Evolutionary conservation across 2,329 filamentous ascomycete genomes (phyloP).

Genomic region (Aureobasidium sp.): DNA sequence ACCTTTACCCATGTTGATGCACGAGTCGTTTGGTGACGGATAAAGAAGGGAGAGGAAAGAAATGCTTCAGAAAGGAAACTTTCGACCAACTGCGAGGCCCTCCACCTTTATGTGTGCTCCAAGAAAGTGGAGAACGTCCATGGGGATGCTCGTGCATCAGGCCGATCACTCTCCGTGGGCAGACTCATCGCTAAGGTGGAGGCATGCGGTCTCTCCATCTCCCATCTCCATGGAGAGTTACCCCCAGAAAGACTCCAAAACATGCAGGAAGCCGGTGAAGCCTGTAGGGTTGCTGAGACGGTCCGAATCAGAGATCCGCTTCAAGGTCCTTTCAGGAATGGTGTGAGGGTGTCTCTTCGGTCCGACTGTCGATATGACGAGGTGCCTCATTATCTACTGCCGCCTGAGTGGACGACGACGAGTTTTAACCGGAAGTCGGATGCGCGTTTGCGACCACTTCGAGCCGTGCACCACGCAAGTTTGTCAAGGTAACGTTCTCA

Average conservation of each 20-base stretch:
- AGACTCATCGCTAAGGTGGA: neutral
- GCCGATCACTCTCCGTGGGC: conserved; percentile 10
- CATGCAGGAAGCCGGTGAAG: neutral
- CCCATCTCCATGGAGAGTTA: conserved; percentile 13
- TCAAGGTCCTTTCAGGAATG: neutral
- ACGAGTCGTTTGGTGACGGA: neutral
- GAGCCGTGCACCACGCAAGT: conserved; percentile 11
- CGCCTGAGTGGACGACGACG: conserved; percentile 7
- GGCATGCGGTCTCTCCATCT: conserved; percentile 4
- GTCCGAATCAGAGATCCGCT: conserved; percentile 12
- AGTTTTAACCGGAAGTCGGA: conserved; percentile 2
- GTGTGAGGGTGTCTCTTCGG: conserved; percentile 7
- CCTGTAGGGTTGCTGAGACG: conserved; percentile 1
- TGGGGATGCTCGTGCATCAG: conserved; percentile 13
- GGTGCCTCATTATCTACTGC: neutral
- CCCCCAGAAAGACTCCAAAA: neutral
- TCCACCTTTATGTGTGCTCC: conserved; percentile 8
- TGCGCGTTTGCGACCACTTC: neutral
- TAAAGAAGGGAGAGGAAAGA: neutral
- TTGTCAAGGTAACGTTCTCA: conserved; percentile 6
- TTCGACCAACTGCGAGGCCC: neutral
- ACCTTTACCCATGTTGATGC: conserved; percentile 14
- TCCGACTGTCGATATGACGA: conserved; percentile 10
- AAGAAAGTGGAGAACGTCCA: conserved; percentile 10
- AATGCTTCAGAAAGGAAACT: conserved; percentile 2